Percentiles rank a stretch among this genome's conserved stretches.
Evolutionary conservation across 164 flowering plant species (phyloP).

Genomic region (Nymphaea thermarum): DNA sequence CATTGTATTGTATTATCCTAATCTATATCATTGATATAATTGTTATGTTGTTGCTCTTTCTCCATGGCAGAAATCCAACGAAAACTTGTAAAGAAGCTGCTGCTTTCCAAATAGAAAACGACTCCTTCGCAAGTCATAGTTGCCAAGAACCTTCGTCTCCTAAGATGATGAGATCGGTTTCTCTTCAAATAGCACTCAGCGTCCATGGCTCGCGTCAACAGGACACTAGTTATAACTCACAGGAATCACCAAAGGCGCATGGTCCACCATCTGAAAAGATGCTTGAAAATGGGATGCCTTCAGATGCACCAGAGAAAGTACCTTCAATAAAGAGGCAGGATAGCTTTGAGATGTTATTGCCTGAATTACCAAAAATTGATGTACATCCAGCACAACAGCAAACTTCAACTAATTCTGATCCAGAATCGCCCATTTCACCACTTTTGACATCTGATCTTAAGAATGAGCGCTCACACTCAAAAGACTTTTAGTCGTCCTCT

Average conservation of each 20-base stretch:
- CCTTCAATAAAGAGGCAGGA: conserved; percentile 79
- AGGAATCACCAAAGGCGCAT: conserved; percentile 58
- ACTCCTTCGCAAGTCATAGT: conserved; percentile 59
- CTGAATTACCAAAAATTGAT: conserved; percentile 78
- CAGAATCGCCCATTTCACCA: conserved; percentile 96
- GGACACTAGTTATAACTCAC: conserved; percentile 41
- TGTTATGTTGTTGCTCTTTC: background rate
- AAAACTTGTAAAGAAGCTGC: conserved; percentile 52
- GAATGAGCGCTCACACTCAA: conserved; percentile 93
- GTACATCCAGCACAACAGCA: conserved; percentile 49
- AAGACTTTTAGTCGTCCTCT: conserved; percentile 86
- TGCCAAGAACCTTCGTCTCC: conserved; percentile 85
- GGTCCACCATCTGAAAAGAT: conserved; percentile 79
- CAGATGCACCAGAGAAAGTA: conserved; percentile 53
- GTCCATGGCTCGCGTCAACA: conserved; percentile 30
- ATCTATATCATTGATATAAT: background rate
- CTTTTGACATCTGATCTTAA: conserved; percentile 89
- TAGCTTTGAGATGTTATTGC: conserved; percentile 90
- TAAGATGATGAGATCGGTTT: conserved; percentile 74
- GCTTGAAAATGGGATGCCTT: conserved; percentile 52
- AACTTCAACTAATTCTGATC: conserved; percentile 63
- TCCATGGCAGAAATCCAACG: conserved; percentile 51
- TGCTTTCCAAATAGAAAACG: conserved; percentile 75
- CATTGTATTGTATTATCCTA: too few relatives aligned
- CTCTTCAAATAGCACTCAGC: conserved; percentile 72